Evolutionary conservation across 106 monocot species (phyloP).

Genomic region (Phalaenopsis aphrodite): DNA sequence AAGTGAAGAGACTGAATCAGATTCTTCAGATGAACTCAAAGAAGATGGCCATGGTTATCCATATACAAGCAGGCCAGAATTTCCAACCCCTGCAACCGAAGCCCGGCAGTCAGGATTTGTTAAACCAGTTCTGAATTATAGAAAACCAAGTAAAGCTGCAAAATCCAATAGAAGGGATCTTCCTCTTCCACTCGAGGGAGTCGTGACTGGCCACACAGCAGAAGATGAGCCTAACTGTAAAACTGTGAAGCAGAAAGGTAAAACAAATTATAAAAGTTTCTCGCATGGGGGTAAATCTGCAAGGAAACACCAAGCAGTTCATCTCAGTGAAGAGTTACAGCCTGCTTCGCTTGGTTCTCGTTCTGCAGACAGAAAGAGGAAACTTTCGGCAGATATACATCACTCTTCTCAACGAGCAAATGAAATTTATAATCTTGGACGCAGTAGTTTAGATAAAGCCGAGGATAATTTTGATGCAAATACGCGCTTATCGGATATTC

Average conservation of each 20-base stretch:
- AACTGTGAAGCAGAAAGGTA: conserved; percentile 38
- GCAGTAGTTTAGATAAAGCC: conserved; percentile 15
- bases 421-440: conserved; percentile 18
- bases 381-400: conserved; percentile 10
- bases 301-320: conserved; percentile 23
- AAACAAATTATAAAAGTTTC: conserved; percentile 21
- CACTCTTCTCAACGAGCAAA: conserved; percentile 12
- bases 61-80: conserved; percentile 12
- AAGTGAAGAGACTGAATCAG: conserved; percentile 73
- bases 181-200: neutral
- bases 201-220: conserved; percentile 6
- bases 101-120: conserved; percentile 3
- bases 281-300: conserved; percentile 18
- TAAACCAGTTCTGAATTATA: conserved; percentile 24
- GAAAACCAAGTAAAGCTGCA: conserved; percentile 13
- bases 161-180: conserved; percentile 22
- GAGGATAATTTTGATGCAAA: conserved; percentile 16
- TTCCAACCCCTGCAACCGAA: conserved; percentile 6
- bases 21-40: conserved; percentile 52
- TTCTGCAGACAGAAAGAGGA: conserved; percentile 18
- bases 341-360: conserved; percentile 13
- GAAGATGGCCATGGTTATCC: conserved; percentile 19
- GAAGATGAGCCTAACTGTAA: conserved; percentile 22
- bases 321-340: conserved; percentile 26
- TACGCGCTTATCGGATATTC: conserved; percentile 11